Evolutionary conservation across 805 yeast genomes (phyloP), one percentile per base, ranked within the genome.

Genomic region (Isabelozyma pseudorhagii): DNA sequence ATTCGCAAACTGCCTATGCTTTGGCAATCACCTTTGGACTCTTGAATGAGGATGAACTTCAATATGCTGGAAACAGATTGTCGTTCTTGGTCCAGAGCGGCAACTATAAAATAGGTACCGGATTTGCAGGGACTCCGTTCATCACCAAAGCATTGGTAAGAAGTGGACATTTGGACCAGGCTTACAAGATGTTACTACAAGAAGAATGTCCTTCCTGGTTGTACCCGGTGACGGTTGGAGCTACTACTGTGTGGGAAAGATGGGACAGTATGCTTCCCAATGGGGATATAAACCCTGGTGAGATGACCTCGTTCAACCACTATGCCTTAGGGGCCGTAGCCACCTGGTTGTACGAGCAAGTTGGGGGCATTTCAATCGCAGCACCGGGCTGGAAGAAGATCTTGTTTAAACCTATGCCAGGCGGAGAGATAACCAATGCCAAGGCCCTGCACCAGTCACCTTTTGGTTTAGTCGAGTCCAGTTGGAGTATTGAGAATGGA

Each of bases 221-320:
- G 25, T 61, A 61, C 42, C 64, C 65, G 6, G 58, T 61, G 5
- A 42, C 64, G 7, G 56, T 60, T 62, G 65, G 65, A 2, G 65
- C 65, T 5, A 61, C 65, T 18, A 61, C 65, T 2, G 49, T 58
- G 10, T 61, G 65, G 65, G 65, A 61, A 42, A 55, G 65, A 8
- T 61, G 64, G 64, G 62, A 61, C 42, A 61, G 65, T 45, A 57
- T 61, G 61, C 42, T 59, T 31, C 61, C 60, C 2, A 54, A 60
- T 43, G 65, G 65, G 4, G 42, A 45, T 29, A 56, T 60, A 46
- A 61, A 61, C 45, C 60, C 63, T 3, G 65, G 65, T 8, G 56
- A 50, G 13, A 61, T 61, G 65, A 61, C 65, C 2, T 60, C 64
- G n/a, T 61, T 61, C 61, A 61, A 31, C 3, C 36, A 31, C 3